Conservation (phyloP, 768 basidiomycete species). For the Mycena metata region DNA sequence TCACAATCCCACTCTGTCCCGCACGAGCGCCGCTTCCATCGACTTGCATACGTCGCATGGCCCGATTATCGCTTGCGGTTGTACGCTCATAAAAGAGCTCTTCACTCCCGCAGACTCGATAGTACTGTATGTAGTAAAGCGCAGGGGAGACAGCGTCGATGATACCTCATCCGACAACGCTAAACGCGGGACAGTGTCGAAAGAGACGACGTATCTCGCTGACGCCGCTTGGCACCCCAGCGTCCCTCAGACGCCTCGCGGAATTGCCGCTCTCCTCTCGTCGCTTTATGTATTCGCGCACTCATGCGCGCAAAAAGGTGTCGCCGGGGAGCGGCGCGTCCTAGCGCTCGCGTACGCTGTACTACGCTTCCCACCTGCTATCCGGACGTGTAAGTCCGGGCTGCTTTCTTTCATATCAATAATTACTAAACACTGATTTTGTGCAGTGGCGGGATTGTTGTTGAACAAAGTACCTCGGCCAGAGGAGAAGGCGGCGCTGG, state of each 20-base stretch:
- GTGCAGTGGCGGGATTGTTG: constrained; percentile 41
- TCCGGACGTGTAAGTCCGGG: constrained; percentile 40
- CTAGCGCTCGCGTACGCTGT: constrained; percentile 40
- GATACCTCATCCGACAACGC: too few relatives aligned
- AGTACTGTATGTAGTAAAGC: constrained; percentile 42
- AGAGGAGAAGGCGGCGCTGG: constrained; percentile 43
- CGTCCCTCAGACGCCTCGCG: constrained; percentile 43
- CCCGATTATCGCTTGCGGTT: constrained; percentile 44
- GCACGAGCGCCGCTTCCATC: constrained; percentile 4
- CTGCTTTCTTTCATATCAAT: not conserved
- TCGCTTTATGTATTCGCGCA: constrained; percentile 45
- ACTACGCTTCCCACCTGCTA: constrained; percentile 45
- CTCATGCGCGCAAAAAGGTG: constrained; percentile 36
- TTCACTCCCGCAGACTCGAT: constrained; percentile 24
- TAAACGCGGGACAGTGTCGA: constrained; percentile 30
- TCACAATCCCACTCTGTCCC: not conserved
- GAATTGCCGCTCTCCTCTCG: constrained; percentile 48
- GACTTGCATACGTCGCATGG: constrained; percentile 44
- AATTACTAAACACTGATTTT: not conserved
- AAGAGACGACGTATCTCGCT: constrained; percentile 38
- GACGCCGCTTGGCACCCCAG: constrained; percentile 42
- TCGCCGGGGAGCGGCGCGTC: constrained; percentile 35
- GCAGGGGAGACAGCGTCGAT: not conserved
- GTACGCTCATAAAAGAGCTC: constrained; percentile 38
- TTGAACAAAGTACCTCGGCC: constrained; percentile 39